Evolutionary conservation across 148 eudicot species (phyloP), one percentile per base, ranked within the genome.

Genomic region (Bassia scoparia): DNA sequence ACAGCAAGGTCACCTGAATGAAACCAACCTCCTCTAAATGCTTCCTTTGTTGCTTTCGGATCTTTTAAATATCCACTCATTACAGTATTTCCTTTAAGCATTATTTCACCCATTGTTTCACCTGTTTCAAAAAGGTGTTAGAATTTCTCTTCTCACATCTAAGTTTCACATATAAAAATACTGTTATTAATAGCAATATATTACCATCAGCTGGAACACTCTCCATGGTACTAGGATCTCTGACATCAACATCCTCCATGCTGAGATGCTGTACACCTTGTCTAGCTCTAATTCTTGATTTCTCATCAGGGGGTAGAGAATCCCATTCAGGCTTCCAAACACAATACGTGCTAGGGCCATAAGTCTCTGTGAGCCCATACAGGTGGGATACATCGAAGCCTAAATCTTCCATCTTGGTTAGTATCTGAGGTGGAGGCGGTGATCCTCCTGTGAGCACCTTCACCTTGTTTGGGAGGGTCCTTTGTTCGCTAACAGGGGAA

Each of bases 251-350:
- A 33, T 77, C 87, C 62, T 88, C 89, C 80, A 88, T 66, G 24
- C 87, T 83, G n/a, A 88, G 74, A 79, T 88, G 87, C 1, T 81
- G 80, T 68, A 85, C 60, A 4, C 89, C 90, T 70, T 86, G 90
- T 54, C 90, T 84, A 3, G 93, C 73, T 72, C 78, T 86, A 2
- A 86, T 14, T 71, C 74, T 82, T 1, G 88, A 80, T 58, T 81
- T 85, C 54, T 77, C 90, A 12, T 67, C 56, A 14, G 65, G 70
- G 18, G 87, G 81, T n/a, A 89, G 61, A 5, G 82, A 78, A 75
- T 89, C 82, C 93, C 90, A 89, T 61, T 89, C 93, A 5, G 90
- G 93, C 77, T 85, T 85, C 93, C 93, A 87, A 11, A 84, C 55
- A 67, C 90, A 85, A 46, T 77, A 76, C 5, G 93, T 89, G 17